Percentiles rank a stretch among this genome's conserved stretches.
Conservation (phyloP, 2,329 filamentous ascomycete species). For the Mycogone perniciosa region DNA sequence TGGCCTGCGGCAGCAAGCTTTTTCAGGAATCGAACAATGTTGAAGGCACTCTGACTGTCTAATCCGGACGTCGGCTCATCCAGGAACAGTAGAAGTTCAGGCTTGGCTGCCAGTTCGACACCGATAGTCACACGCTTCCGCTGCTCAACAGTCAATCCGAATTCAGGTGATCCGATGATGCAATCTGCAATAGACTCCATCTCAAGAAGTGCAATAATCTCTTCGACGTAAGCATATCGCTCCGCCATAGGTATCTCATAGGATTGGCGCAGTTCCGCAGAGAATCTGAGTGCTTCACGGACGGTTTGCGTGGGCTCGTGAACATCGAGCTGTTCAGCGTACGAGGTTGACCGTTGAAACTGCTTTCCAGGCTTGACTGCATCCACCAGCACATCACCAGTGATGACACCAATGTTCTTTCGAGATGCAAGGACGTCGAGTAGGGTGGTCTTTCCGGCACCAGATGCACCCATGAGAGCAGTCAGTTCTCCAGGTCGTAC, state of each 20-base stretch:
- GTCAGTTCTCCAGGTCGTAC: slow-evolving; percentile 72
- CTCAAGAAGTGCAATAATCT: slow-evolving; percentile 52
- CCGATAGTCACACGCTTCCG: slow-evolving; percentile 81
- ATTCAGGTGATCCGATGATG: slow-evolving; percentile 54
- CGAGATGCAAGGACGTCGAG: slow-evolving; percentile 65
- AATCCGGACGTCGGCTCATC: slow-evolving; percentile 75
- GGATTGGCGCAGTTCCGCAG: slow-evolving; percentile 54
- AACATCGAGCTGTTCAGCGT: slow-evolving; percentile 57
- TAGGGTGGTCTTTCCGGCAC: slow-evolving; percentile 83
- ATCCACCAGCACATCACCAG: slow-evolving; percentile 52
- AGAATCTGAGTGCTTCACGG: slow-evolving; percentile 57
- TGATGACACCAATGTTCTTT: slow-evolving; percentile 56
- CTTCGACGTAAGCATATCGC: slow-evolving; percentile 55
- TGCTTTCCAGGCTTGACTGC: slow-evolving; percentile 50
- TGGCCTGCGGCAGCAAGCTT: slow-evolving; percentile 75
- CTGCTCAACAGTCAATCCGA: slow-evolving; percentile 63
- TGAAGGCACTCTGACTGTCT: slow-evolving; percentile 57
- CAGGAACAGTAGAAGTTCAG: slow-evolving; percentile 68
- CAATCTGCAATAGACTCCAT: slow-evolving; percentile 55
- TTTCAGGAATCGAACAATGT: slow-evolving; percentile 71
- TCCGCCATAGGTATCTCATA: slow-evolving; percentile 47
- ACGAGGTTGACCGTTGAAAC: slow-evolving; percentile 56
- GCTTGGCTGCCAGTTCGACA: slow-evolving; percentile 81
- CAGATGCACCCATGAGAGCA: slow-evolving; percentile 74
- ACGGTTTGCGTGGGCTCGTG: slow-evolving; percentile 58